phyloP scores from a whole-genome alignment of 495 filamentous ascomycete genomes.

The Penicillium waksmanii region DNA sequence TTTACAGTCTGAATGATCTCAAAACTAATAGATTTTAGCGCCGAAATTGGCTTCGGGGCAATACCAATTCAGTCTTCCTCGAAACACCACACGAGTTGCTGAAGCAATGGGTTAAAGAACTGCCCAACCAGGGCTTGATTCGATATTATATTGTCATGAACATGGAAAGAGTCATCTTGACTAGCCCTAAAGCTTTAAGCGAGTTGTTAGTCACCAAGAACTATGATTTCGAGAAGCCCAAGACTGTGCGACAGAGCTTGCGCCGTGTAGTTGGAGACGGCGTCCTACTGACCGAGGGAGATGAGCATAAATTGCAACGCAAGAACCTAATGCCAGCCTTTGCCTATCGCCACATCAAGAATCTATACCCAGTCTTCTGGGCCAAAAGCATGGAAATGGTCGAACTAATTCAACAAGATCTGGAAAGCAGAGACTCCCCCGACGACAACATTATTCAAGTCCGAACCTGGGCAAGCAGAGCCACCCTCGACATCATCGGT shows the following conservation, averaged over 20 bases:
- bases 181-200: slow-evolving; percentile 64
- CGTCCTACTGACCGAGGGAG: slow-evolving; percentile 80
- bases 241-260: slow-evolving; percentile 55
- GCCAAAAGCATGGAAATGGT: slow-evolving; percentile 60
- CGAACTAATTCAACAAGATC: slow-evolving; percentile 43
- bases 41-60: slow-evolving; percentile 44
- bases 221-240: slow-evolving; percentile 82
- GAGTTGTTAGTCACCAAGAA: slow-evolving; percentile 69
- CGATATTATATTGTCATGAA: slow-evolving; percentile 71
- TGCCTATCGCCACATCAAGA: slow-evolving; percentile 80
- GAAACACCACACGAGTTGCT: slow-evolving; percentile 59
- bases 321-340: slow-evolving; percentile 85
- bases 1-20: not conserved
- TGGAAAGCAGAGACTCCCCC: slow-evolving; percentile 22
- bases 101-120: slow-evolving; percentile 62
- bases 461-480: slow-evolving; percentile 65
- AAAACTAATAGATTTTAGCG: slow-evolving; percentile 23
- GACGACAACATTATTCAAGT: slow-evolving; percentile 57
- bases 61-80: slow-evolving; percentile 26
- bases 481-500: slow-evolving; percentile 89
- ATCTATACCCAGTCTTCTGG: slow-evolving; percentile 87
- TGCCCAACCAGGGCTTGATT: slow-evolving; percentile 83
- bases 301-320: slow-evolving; percentile 80
- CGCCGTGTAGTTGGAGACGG: slow-evolving; percentile 73
- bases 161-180: slow-evolving; percentile 68